Evolutionary conservation across 2,329 filamentous ascomycete species (phyloP).

Genomic region (Xylariales sp.): DNA sequence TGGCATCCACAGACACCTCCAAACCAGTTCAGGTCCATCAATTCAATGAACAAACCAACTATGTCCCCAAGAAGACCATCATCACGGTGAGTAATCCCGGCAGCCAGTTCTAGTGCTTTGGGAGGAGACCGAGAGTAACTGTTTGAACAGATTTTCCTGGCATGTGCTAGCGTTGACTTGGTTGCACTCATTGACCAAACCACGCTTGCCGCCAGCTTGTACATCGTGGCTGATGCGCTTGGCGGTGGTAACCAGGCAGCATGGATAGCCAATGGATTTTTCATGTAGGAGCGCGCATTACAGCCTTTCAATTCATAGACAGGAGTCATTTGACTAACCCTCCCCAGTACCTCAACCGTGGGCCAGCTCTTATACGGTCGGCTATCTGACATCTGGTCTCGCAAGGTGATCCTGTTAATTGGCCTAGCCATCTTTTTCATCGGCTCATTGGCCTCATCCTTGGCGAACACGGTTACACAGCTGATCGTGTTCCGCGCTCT

Average conservation of each 20-base stretch:
- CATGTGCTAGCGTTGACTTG: slow-evolving; percentile 66
- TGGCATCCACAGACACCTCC: slow-evolving; percentile 16
- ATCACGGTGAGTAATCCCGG: slow-evolving; percentile 58
- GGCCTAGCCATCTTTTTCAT: slow-evolving; percentile 57
- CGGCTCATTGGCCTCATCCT: slow-evolving; percentile 57
- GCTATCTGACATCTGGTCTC: slow-evolving; percentile 60
- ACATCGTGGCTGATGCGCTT: slow-evolving; percentile 64
- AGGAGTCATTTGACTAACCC: neutral
- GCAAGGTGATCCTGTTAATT: slow-evolving; percentile 55
- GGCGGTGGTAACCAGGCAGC: slow-evolving; percentile 61
- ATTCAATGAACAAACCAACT: slow-evolving; percentile 68
- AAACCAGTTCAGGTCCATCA: slow-evolving; percentile 40
- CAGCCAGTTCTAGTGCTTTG: neutral
- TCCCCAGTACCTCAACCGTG: slow-evolving; percentile 56
- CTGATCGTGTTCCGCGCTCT: slow-evolving; percentile 56
- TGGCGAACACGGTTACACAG: slow-evolving; percentile 55
- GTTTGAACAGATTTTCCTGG: slow-evolving; percentile 63
- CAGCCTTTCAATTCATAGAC: neutral
- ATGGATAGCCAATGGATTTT: slow-evolving; percentile 68
- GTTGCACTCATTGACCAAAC: slow-evolving; percentile 69
- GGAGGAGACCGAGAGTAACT: slow-evolving; percentile 29
- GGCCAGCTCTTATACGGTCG: slow-evolving; percentile 60
- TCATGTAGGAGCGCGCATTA: slow-evolving; percentile 57
- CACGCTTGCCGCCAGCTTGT: slow-evolving; percentile 65
- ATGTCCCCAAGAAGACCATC: slow-evolving; percentile 62